Evolutionary conservation across 164 flowering plant species (phyloP).

Genomic region (Liquidambar formosana): DNA sequence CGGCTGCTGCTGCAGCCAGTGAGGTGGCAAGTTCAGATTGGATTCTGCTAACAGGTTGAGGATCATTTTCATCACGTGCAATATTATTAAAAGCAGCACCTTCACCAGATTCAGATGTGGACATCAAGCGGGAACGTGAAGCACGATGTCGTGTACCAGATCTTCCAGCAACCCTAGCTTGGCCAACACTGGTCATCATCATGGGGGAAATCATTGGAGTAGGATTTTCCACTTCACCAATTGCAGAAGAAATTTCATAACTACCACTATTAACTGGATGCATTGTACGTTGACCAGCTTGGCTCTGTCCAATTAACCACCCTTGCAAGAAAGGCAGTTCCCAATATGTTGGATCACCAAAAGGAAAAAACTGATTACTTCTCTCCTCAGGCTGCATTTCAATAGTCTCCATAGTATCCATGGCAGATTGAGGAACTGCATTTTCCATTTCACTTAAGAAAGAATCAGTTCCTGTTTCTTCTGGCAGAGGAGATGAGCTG

Average conservation of each 20-base stretch:
- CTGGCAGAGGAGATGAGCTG: conserved; percentile 39
- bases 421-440: conserved; percentile 38
- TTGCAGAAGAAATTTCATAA: conserved; percentile 37
- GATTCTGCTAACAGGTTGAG: conserved; percentile 55
- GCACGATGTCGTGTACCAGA: conserved; percentile 49
- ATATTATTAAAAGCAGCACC: conserved; percentile 30
- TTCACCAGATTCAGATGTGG: conserved; percentile 42
- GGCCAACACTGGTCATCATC: conserved; percentile 25
- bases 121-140: conserved; percentile 42
- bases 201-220: conserved; percentile 33
- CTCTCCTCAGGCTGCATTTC: conserved; percentile 44
- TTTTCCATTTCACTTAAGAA: conserved; percentile 37
- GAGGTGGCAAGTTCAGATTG: conserved; percentile 82
- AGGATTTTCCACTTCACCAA: conserved; percentile 26
- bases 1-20: conserved; percentile 80
- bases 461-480: conserved; percentile 31
- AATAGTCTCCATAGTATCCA: conserved; percentile 47
- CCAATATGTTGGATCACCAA: conserved; percentile 67
- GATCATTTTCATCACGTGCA: conserved; percentile 42
- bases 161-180: conserved; percentile 48
- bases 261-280: conserved; percentile 32
- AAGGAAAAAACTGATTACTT: conserved; percentile 51
- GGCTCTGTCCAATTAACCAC: conserved; percentile 89
- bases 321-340: conserved; percentile 92
- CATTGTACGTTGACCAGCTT: conserved; percentile 49